Base-by-base conservation (phyloP, 202 grass and related monocot genomes). In the Brachypodium distachyon region DNA sequence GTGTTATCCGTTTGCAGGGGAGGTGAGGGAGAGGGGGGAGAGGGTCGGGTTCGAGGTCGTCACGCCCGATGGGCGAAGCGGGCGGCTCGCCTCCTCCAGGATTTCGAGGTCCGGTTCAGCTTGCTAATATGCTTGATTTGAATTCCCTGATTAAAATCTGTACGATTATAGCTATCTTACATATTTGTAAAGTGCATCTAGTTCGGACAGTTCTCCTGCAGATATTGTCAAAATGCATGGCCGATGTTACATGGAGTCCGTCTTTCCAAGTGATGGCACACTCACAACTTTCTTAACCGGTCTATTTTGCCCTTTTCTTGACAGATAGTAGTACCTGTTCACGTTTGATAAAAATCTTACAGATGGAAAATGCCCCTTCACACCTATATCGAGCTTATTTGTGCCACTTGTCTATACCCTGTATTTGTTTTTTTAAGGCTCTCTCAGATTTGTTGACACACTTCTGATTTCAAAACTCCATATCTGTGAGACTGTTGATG, bases 41-140 rank as follows among this genome's bases (percentile, higher is more conserved):
- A 86, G 91, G 77, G 80, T 92, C 19, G 95, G 91, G 38, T 92
- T 95, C 77, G 89, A 98, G 86, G 89, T 95, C 36, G 85, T 92
- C 33, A 88, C 84, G 40, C 77, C 94, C 6, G 91, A 98, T 32
- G 95, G 87, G 25, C 60, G 80, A 84, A 80, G 44, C 19, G 87
- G 91, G 12, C 82, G 70, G 17, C 87, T 98, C 14, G 85, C 91
- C 48, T 95, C 91, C 39, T 87, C 91, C 59, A 88, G 76, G 54
- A 36, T 92, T 64, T 90, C 80, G 46, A 90, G 89, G 91, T 95
- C 31, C 10, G 62, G 9, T 59, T 79, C 56, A 33, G 19, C 44
- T 59, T 59, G 31, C 54, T 50, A 3, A 12, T 11, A 38, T 77
- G 78, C 21, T 61, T 76, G 25, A 51, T 72, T 48, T 76, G 27